Evolutionary conservation across 495 filamentous ascomycete species (phyloP).

Genomic region (Penicillium cosmopolitanum): DNA sequence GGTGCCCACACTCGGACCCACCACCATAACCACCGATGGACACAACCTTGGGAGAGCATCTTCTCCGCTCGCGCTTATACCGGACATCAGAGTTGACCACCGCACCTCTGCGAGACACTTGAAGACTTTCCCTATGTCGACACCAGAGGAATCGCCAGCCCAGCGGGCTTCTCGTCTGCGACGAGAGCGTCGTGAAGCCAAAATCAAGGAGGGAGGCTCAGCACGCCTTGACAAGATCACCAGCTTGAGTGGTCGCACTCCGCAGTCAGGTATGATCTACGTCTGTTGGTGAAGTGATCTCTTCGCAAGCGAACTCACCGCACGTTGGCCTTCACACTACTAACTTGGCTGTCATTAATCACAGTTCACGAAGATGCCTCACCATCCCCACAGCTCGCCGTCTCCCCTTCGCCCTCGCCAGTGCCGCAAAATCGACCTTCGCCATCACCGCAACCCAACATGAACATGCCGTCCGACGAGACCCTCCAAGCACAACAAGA

Average conservation of each 20-base stretch:
- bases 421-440: constrained; percentile 25
- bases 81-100: background rate
- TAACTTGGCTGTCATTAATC: constrained; percentile 12
- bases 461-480: constrained; percentile 22
- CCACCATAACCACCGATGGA: too few species aligned
- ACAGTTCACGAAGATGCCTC: constrained; percentile 38
- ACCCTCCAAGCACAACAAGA: constrained; percentile 45
- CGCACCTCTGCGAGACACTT: background rate
- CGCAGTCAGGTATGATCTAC: constrained; percentile 38
- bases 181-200: constrained; percentile 87
- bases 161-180: constrained; percentile 79
- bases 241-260: constrained; percentile 69
- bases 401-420: constrained; percentile 38
- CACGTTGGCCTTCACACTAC: constrained; percentile 4
- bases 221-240: constrained; percentile 85
- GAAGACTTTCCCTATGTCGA: constrained; percentile 31
- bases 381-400: constrained; percentile 34
- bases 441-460: constrained; percentile 23
- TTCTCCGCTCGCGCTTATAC: too few species aligned
- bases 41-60: too few species aligned
- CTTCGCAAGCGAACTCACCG: background rate
- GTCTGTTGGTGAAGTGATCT: constrained; percentile 2
- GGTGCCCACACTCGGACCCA: too few species aligned
- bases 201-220: constrained; percentile 80
- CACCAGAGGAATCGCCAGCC: constrained; percentile 56